phyloP scores from a whole-genome alignment of 768 basidiomycete species.

The Collybia nuda region DNA sequence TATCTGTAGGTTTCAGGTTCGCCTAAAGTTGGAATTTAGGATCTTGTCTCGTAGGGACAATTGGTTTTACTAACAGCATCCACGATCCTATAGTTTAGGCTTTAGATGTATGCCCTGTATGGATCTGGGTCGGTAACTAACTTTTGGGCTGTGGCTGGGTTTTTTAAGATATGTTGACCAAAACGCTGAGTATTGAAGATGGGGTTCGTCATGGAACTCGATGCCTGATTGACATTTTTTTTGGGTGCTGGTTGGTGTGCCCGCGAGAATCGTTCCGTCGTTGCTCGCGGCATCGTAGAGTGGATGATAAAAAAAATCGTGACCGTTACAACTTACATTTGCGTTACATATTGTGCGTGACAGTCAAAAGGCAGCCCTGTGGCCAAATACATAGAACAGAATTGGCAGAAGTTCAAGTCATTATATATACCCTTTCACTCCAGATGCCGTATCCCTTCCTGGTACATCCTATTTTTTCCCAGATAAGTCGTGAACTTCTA shows the following conservation, averaged over 20 bases:
- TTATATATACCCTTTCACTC: too few relatives aligned
- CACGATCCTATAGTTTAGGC: constrained; percentile 32
- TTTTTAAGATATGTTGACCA: constrained; percentile 98
- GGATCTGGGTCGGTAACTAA: constrained; percentile 31
- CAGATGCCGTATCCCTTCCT: too few relatives aligned
- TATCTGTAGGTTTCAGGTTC: constrained; percentile 89
- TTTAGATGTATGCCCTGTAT: constrained; percentile 5
- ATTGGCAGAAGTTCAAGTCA: too few relatives aligned
- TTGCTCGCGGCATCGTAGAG: constrained; percentile 74
- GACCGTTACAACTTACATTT: not conserved
- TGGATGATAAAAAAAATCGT: not conserved
- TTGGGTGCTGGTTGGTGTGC: constrained; percentile 66
- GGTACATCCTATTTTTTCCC: constrained; percentile 42
- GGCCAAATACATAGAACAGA: too few relatives aligned
- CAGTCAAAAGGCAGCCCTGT: too few relatives aligned
- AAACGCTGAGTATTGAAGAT: constrained; percentile 95
- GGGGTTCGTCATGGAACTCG: constrained; percentile 68
- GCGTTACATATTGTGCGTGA: not conserved
- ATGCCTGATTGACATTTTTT: constrained; percentile 42
- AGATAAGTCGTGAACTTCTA: constrained; percentile 51
- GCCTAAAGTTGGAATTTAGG: constrained; percentile 54
- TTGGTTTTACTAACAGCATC: constrained; percentile 35
- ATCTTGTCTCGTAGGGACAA: not conserved
- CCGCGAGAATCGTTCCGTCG: constrained; percentile 68
- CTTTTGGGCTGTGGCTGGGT: constrained; percentile 89